Percentiles rank a stretch among this genome's conserved stretches.
phyloP scores from a whole-genome alignment of 345 rosid species.

The Crucihimalaya himalaica region DNA sequence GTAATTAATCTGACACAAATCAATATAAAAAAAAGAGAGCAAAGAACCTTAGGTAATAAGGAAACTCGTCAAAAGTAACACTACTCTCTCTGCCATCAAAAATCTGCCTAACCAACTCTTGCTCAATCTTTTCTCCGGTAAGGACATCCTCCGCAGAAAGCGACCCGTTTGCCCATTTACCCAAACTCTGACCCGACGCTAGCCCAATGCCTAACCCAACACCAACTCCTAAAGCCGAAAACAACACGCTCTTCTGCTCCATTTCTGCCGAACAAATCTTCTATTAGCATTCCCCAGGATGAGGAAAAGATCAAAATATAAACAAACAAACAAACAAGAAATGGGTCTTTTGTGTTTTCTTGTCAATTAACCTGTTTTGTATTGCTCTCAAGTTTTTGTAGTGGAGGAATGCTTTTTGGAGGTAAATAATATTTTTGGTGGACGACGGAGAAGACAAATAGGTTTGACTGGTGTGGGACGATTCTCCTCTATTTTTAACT shows the following conservation, averaged over 20 bases:
- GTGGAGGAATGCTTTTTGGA: neutral
- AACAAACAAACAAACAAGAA: neutral
- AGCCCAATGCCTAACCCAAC: slow-evolving; percentile 84
- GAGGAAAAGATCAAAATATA: neutral
- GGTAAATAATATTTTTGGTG: slow-evolving; percentile 33
- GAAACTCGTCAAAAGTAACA: slow-evolving; percentile 84
- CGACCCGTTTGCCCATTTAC: slow-evolving; percentile 56
- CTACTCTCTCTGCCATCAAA: slow-evolving; percentile 67
- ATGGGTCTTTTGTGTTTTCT: neutral
- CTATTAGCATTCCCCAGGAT: slow-evolving; percentile 27
- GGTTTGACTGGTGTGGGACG: slow-evolving; percentile 30
- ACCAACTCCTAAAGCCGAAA: slow-evolving; percentile 90
- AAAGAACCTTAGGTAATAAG: slow-evolving; percentile 75
- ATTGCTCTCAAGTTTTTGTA: slow-evolving; percentile 34
- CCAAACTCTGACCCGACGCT: slow-evolving; percentile 77
- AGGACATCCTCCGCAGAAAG: slow-evolving; percentile 43
- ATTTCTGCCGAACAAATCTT: slow-evolving; percentile 24
- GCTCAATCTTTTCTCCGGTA: slow-evolving; percentile 70
- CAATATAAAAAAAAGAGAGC: neutral
- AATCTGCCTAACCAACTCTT: slow-evolving; percentile 75
- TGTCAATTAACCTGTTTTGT: slow-evolving; percentile 15
- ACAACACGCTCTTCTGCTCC: slow-evolving; percentile 43
- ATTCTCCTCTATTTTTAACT: slow-evolving; percentile 29
- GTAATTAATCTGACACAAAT: neutral
- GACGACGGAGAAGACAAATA: slow-evolving; percentile 34